phyloP scores from a whole-genome alignment of 2,329 filamentous ascomycete genomes.

The Phoma herbarum region DNA sequence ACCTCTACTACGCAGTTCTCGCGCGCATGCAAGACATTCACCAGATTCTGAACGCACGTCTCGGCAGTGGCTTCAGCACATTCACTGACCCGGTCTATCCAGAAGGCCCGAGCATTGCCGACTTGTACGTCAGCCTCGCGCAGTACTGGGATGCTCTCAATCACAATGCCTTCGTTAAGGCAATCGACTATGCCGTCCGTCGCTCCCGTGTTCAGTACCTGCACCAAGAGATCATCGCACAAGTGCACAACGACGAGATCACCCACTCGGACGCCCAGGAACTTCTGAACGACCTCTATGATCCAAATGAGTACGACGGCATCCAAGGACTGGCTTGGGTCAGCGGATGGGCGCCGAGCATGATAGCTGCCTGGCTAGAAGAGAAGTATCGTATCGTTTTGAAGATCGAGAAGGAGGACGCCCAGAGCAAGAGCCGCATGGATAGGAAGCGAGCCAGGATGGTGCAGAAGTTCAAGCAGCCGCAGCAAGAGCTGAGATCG shows the following conservation, averaged over 20 bases:
- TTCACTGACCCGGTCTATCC: conserved; percentile 21
- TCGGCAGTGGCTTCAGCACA: conserved; percentile 38
- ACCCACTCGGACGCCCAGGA: conserved; percentile 22
- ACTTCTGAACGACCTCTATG: conserved; percentile 31
- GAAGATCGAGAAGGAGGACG: conserved; percentile 31
- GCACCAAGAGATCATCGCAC: conserved; percentile 28
- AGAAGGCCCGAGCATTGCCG: conserved; percentile 25
- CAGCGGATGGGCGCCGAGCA: conserved; percentile 32
- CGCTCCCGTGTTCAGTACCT: conserved; percentile 27
- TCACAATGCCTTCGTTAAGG: conserved; percentile 30
- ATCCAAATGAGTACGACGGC: conserved; percentile 16
- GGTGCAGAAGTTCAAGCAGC: conserved; percentile 10
- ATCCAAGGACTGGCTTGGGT: conserved; percentile 37
- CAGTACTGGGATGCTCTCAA: conserved; percentile 41
- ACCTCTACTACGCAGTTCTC: conserved; percentile 45
- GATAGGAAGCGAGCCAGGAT: conserved; percentile 19
- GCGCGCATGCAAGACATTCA: conserved; percentile 40
- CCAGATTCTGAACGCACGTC: conserved; percentile 31
- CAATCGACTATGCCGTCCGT: conserved; percentile 40
- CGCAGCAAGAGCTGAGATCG: conserved; percentile 4
- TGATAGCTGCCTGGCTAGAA: conserved; percentile 39
- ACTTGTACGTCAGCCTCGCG: conserved; percentile 27
- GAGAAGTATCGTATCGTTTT: conserved; percentile 41
- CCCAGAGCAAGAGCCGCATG: conserved; percentile 11
- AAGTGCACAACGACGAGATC: conserved; percentile 24